Percentiles rank a stretch among this genome's conserved stretches.
Evolutionary conservation across 768 basidiomycete species (phyloP).

Genomic region (Fistulinella prunicolor): DNA sequence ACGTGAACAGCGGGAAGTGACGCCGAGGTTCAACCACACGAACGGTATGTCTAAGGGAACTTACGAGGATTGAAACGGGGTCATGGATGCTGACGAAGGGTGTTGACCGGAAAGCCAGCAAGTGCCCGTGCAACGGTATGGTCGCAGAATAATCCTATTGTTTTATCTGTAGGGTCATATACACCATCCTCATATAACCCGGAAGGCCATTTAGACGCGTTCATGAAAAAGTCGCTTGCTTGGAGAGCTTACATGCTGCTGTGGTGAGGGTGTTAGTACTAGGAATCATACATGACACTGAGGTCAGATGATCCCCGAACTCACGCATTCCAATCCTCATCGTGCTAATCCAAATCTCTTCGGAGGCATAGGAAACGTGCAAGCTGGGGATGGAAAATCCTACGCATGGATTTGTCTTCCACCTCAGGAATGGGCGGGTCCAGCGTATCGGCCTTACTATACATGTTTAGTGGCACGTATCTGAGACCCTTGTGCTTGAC

Average conservation of each 20-base stretch:
- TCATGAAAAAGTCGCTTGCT: background rate
- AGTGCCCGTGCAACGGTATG: background rate
- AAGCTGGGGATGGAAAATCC: constrained; percentile 1
- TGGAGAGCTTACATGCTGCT: background rate
- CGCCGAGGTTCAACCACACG: too few species aligned
- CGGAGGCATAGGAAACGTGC: background rate
- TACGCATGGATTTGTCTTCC: constrained; percentile 2
- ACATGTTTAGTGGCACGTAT: background rate
- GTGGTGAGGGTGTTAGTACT: too few species aligned
- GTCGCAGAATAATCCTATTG: background rate
- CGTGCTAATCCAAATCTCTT: background rate
- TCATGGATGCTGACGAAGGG: too few species aligned
- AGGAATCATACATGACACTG: too few species aligned
- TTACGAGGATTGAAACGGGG: too few species aligned
- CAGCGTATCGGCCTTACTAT: background rate
- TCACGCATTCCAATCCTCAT: background rate
- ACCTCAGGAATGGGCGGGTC: background rate
- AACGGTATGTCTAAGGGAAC: too few species aligned
- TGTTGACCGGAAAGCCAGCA: too few species aligned
- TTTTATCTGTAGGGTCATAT: background rate
- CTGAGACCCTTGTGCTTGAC: background rate
- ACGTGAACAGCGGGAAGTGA: too few species aligned
- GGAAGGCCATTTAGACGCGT: background rate
- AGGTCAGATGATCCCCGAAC: too few species aligned
- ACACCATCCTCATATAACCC: constrained; percentile 1